Percentiles rank a stretch among this genome's conserved stretches.
phyloP scores from a whole-genome alignment of 441 rosid species.

The Pelargonium citronellum region DNA sequence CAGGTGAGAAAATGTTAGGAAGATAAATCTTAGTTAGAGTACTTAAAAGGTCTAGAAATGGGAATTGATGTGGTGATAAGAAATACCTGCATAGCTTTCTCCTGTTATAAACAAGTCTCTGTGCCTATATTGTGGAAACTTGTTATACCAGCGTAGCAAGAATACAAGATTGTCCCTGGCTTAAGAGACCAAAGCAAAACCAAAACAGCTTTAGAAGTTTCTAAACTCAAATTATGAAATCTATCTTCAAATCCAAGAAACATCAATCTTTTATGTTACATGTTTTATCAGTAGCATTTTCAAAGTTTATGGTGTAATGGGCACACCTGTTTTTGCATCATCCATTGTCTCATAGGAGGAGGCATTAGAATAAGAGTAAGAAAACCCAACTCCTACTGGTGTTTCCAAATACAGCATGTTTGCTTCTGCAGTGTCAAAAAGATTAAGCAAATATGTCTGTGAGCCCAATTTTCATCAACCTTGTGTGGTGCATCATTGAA shows the following conservation, averaged over 20 bases:
- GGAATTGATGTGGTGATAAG: background rate
- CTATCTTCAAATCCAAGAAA: too few relatives aligned
- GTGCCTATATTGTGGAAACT: slow-evolving; percentile 12
- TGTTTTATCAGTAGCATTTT: background rate
- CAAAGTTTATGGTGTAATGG: background rate
- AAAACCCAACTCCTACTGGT: slow-evolving; percentile 9
- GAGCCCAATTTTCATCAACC: too few relatives aligned
- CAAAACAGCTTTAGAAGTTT: background rate
- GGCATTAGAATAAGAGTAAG: background rate
- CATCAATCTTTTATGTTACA: too few relatives aligned
- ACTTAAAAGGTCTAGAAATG: background rate
- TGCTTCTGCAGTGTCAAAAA: slow-evolving; percentile 12
- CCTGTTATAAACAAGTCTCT: slow-evolving; percentile 18
- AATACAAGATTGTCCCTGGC: slow-evolving; percentile 17
- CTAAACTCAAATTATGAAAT: too few relatives aligned
- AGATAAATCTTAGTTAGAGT: background rate
- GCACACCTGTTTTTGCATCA: background rate
- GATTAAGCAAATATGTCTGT: background rate
- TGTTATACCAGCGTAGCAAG: slow-evolving; percentile 13
- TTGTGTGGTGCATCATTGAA: too few relatives aligned
- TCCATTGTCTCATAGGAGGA: slow-evolving; percentile 5
- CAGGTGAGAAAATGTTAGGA: background rate
- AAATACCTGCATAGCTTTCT: slow-evolving; percentile 17
- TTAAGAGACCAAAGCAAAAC: background rate
- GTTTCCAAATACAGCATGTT: slow-evolving; percentile 20